These are phyloP conservation scores for Paxillus involutus DNA, from an alignment of 768 basidiomycete species.

Conservation along the genomic window DNA sequence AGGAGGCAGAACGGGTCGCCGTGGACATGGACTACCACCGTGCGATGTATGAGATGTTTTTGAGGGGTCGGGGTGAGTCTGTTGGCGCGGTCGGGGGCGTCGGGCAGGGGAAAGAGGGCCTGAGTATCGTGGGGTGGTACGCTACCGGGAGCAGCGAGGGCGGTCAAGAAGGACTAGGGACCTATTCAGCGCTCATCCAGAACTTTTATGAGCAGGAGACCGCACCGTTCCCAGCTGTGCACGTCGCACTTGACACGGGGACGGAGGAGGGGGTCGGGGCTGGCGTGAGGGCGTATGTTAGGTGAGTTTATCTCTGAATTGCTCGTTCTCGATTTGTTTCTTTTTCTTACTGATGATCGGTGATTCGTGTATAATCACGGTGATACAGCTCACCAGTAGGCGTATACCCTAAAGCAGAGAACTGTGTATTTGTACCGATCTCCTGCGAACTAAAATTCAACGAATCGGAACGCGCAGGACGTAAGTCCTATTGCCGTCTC, in stretches of 20 bases:
- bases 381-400: constrained; percentile 78
- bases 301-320: constrained; percentile 43
- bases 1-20: constrained; percentile 89
- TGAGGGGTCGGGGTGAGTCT: constrained; percentile 55
- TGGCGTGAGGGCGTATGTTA: constrained; percentile 85
- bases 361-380: background rate
- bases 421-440: constrained; percentile 91
- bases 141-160: constrained; percentile 63
- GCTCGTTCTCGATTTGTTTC: constrained; percentile 7
- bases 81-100: constrained; percentile 16
- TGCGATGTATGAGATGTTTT: constrained; percentile 88
- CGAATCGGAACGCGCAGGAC: constrained; percentile 79
- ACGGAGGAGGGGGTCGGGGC: constrained; percentile 60
- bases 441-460: constrained; percentile 84
- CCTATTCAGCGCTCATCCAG: constrained; percentile 95
- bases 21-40: constrained; percentile 97
- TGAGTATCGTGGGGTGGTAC: constrained; percentile 94
- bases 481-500: constrained; percentile 46
- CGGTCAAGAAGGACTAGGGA: constrained; percentile 61
- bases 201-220: constrained; percentile 97
- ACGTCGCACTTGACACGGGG: constrained; percentile 88
- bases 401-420: constrained; percentile 86
- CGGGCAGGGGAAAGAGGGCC: constrained; percentile 51
- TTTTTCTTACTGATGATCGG: constrained; percentile 1
- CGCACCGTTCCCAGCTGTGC: constrained; percentile 82